phyloP scores from a whole-genome alignment of 371 early-diverging fungal species.

The Mucor sp. region DNA sequence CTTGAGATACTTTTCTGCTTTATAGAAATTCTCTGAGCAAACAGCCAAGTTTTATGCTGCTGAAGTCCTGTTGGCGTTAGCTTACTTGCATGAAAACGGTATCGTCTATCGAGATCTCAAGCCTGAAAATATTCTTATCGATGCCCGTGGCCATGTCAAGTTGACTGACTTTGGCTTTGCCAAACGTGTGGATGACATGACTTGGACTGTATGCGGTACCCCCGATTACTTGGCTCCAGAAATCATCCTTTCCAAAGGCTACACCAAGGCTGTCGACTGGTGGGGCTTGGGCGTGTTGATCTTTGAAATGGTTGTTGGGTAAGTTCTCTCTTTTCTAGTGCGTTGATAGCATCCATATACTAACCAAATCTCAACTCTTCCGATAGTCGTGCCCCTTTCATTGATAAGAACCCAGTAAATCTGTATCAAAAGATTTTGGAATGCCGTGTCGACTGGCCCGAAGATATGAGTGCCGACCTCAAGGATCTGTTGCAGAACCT shows the following conservation, averaged over 20 bases:
- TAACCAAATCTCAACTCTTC: conserved; percentile 25
- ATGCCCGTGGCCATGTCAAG: conserved; percentile 92
- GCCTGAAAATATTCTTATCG: conserved; percentile 92
- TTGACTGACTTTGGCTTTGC: conserved; percentile 99
- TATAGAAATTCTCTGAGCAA: conserved; percentile 85
- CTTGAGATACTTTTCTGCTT: conserved; percentile 64
- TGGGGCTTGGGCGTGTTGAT: conserved; percentile 98
- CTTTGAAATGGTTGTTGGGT: conserved; percentile 93
- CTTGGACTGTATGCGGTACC: conserved; percentile 98
- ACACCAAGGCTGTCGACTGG: conserved; percentile 98
- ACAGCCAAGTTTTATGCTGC: conserved; percentile 84
- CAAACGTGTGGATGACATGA: conserved; percentile 89
- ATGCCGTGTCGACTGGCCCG: conserved; percentile 73
- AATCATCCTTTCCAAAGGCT: conserved; percentile 96
- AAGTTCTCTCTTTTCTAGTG: conserved; percentile 20
- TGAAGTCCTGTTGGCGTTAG: conserved; percentile 81
- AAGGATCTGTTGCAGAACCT: conserved; percentile 90
- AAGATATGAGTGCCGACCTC: conserved; percentile 84
- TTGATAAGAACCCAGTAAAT: conserved; percentile 89
- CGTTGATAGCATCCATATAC: conserved; percentile 26
- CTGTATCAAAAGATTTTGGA: conserved; percentile 83
- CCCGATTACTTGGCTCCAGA: conserved; percentile 98
- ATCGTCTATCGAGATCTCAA: conserved; percentile 98
- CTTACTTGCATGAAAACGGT: conserved; percentile 91
- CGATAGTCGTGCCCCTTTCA: conserved; percentile 80